A percentile compares a stretch with the other conserved stretches of the same genome.
Evolutionary conservation across 2,329 filamentous ascomycete genomes (phyloP).

Genomic region (Aspergillus spinulosporus): DNA sequence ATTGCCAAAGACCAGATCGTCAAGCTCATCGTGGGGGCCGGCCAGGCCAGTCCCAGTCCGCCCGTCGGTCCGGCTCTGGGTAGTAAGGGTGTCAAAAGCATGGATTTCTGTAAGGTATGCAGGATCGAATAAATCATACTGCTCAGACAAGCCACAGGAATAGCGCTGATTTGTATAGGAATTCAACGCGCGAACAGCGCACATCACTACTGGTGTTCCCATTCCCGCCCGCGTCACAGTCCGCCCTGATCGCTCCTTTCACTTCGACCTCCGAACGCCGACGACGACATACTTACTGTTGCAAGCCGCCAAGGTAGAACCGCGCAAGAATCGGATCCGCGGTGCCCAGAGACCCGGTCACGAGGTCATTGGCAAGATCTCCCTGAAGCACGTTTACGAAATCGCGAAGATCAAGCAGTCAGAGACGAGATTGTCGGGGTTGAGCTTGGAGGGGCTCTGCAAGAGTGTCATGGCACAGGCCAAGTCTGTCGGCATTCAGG

Average conservation of each 20-base stretch:
- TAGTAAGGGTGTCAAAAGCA: conserved; percentile 97
- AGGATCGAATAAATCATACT: neutral
- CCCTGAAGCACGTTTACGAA: conserved; percentile 94
- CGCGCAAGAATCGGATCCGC: conserved; percentile 69
- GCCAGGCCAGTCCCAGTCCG: conserved; percentile 90
- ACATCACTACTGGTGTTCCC: conserved; percentile 78
- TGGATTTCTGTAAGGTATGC: conserved; percentile 96
- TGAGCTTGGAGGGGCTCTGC: conserved; percentile 70
- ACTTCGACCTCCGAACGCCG: conserved; percentile 89
- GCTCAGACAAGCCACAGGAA: neutral
- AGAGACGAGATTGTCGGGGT: conserved; percentile 70
- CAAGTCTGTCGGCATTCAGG: conserved; percentile 71
- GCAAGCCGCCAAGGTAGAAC: conserved; percentile 73
- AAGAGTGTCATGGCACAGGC: conserved; percentile 72
- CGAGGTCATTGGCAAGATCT: conserved; percentile 79
- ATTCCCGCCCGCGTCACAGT: conserved; percentile 89
- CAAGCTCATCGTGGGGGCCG: conserved; percentile 96
- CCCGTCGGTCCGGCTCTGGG: conserved; percentile 95
- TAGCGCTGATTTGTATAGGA: conserved; percentile 59
- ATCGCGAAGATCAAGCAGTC: conserved; percentile 94
- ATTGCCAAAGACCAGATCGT: conserved; percentile 71
- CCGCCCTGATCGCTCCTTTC: conserved; percentile 87
- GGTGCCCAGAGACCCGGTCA: conserved; percentile 74
- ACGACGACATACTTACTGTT: conserved; percentile 90
- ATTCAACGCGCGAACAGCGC: conserved; percentile 91